These are phyloP conservation scores for Hanseniaspora thailandica DNA, from an alignment of 805 yeast species.

Conservation along the genomic window DNA sequence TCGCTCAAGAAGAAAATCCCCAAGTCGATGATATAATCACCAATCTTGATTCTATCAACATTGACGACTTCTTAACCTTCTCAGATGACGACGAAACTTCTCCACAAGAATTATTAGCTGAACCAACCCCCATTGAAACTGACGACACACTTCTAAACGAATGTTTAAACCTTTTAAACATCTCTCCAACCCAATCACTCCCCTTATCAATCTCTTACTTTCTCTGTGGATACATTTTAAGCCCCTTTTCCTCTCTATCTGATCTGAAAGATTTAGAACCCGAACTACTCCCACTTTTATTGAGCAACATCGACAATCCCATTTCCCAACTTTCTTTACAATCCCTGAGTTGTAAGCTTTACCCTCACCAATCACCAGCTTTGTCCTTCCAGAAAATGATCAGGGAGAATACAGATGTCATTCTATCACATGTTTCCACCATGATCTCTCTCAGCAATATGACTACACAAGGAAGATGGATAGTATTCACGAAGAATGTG, in stretches of 20 bases:
- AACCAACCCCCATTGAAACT: not conserved
- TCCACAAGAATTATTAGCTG: not conserved
- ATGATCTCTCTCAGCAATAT: not conserved
- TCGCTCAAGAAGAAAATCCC: too few relatives aligned
- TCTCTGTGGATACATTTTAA: not conserved
- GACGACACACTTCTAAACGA: not conserved
- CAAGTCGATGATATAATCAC: not conserved
- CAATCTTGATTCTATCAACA: not conserved
- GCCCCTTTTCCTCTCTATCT: not conserved
- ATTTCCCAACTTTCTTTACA: not conserved
- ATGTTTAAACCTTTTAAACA: not conserved
- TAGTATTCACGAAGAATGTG: not conserved
- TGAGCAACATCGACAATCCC: conserved; percentile 3
- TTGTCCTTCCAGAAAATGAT: not conserved
- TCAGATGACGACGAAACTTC: conserved; percentile 4
- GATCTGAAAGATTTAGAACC: conserved; percentile 3
- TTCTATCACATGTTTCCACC: conserved; percentile 2
- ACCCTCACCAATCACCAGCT: not conserved
- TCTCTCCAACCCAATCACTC: not conserved
- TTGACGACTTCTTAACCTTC: conserved; percentile 7
- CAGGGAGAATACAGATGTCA: not conserved
- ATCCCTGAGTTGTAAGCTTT: not conserved
- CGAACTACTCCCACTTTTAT: not conserved
- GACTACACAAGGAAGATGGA: not conserved
- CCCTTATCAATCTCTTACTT: not conserved